These are phyloP conservation scores for Blepharisma undulans DNA, from an alignment of 169 alveolate species.

Conservation along the genomic window DNA sequence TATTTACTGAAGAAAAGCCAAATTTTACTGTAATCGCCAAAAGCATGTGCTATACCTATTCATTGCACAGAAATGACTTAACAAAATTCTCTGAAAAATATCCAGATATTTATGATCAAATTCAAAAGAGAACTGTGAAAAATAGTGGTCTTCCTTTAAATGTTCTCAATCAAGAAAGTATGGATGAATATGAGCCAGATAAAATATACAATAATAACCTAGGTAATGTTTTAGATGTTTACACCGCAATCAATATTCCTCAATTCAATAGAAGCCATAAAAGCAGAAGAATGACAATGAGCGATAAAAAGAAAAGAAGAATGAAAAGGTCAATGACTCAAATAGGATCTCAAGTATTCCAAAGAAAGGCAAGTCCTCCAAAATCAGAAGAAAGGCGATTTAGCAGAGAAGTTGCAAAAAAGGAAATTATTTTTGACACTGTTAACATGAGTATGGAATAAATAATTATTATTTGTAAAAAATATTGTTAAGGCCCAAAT, in stretches of 20 bases:
- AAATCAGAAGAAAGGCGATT: background rate
- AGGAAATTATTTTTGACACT: background rate
- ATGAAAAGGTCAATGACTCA: background rate
- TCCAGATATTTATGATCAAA: conserved; percentile 56
- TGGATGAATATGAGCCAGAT: background rate
- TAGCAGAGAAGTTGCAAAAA: background rate
- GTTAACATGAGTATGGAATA: background rate
- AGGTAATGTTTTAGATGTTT: background rate
- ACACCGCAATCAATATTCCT: background rate
- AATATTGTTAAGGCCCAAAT: too few species aligned
- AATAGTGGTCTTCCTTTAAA: background rate
- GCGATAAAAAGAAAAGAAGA: background rate
- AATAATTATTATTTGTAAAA: background rate
- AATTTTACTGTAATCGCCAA: conserved; percentile 54
- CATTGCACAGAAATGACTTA: conserved; percentile 48
- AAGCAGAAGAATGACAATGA: background rate
- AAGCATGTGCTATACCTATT: conserved; percentile 49
- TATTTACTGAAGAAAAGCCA: conserved; percentile 21
- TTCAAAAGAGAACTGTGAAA: background rate
- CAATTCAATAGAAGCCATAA: background rate
- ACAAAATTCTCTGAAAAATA: conserved; percentile 36
- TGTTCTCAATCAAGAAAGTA: background rate
- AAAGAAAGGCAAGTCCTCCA: background rate
- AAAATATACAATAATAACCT: background rate
- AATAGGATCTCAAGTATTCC: background rate